Evolutionary conservation across 139 green algal species (phyloP).

Genomic region (Chlorella vulgaris): DNA sequence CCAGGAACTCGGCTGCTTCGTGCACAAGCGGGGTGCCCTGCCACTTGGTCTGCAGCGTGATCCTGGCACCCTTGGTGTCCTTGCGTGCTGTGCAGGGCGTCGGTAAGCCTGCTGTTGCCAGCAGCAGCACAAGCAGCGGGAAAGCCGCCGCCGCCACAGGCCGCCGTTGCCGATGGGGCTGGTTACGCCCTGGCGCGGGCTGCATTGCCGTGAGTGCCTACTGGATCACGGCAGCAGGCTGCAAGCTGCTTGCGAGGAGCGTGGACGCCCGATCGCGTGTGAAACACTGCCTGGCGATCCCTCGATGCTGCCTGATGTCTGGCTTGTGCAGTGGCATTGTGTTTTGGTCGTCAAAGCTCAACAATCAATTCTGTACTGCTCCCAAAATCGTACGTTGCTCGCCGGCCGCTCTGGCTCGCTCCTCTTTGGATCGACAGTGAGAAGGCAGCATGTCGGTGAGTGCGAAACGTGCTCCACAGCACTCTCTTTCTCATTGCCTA

Average conservation of each 20-base stretch:
- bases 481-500: no score
- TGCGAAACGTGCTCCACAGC: no score
- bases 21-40: constrained; percentile 61
- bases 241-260: not conserved
- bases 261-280: no score
- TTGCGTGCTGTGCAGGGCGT: not conserved
- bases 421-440: not conserved
- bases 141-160: not conserved
- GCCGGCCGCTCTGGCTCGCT: no score
- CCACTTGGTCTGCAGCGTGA: constrained; percentile 70
- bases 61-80: constrained; percentile 36
- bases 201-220: not conserved
- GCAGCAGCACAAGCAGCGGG: not conserved
- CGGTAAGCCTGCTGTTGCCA: not conserved
- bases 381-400: no score
- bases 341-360: no score
- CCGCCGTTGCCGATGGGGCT: not conserved
- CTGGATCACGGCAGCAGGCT: not conserved
- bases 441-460: not conserved
- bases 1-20: constrained; percentile 80
- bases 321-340: no score
- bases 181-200: not conserved
- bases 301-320: no score
- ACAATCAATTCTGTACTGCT: no score
- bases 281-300: no score